Conservation (phyloP, 352 stramenopile species). For the Globisporangium carolinianum region DNA sequence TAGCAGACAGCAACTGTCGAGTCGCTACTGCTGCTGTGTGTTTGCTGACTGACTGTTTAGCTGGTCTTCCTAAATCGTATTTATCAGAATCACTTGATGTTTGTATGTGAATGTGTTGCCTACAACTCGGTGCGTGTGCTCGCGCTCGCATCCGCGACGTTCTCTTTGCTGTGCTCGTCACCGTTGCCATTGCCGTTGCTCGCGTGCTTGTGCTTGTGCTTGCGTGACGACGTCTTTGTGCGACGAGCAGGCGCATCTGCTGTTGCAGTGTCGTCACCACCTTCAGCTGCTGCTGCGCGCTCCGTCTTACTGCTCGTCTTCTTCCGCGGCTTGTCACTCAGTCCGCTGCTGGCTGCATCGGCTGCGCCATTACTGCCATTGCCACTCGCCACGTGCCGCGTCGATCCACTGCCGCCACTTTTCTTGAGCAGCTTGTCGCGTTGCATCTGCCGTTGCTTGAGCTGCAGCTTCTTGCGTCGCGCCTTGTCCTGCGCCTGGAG, state of each 20-base stretch:
- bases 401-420: constrained; percentile 29
- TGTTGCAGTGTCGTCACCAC: constrained; percentile 1
- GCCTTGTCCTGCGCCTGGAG: constrained; percentile 73
- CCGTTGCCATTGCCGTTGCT: not conserved
- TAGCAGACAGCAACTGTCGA: no score
- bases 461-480: constrained; percentile 54
- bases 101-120: not conserved
- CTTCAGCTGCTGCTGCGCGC: not conserved
- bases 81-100: constrained; percentile 1
- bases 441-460: constrained; percentile 71
- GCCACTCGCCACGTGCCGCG: constrained; percentile 11
- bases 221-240: constrained; percentile 16
- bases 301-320: constrained; percentile 26
- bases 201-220: constrained; percentile 13
- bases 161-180: constrained; percentile 8
- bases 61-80: not conserved
- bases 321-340: constrained; percentile 37
- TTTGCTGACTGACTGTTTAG: no score
- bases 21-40: no score
- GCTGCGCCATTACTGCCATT: not conserved
- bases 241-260: not conserved
- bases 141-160: not conserved
- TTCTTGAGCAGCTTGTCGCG: constrained; percentile 75
- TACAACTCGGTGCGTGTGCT: constrained; percentile 12
- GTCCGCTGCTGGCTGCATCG: constrained; percentile 6